Evolutionary conservation across 1,284 basidiomycete genomes (phyloP).

Genomic region (Lentinula novae-zelandiae): DNA sequence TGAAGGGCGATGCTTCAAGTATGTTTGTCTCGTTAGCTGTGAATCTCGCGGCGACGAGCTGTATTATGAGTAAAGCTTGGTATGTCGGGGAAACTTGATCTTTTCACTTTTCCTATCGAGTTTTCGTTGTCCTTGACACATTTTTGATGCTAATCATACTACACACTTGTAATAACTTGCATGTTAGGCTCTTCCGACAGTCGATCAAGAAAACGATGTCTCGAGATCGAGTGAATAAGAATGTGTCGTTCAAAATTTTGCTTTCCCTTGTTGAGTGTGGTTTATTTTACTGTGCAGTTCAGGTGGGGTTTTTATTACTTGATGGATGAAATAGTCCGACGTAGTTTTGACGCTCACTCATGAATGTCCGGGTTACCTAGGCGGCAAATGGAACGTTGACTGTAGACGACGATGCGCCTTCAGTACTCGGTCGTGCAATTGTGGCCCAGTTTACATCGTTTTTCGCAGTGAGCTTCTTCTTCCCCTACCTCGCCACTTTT

Average conservation of each 20-base stretch:
- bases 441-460: background rate
- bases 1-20: background rate
- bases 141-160: too few relatives aligned
- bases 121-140: too few relatives aligned
- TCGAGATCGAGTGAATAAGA: background rate
- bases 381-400: background rate
- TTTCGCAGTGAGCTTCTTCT: background rate
- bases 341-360: background rate
- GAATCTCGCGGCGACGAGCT: background rate
- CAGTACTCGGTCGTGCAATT: background rate
- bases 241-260: background rate
- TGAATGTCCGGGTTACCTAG: background rate
- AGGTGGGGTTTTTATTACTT: background rate
- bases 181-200: constrained; percentile 1
- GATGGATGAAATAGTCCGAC: background rate
- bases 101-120: too few relatives aligned
- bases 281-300: background rate
- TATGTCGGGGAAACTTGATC: background rate
- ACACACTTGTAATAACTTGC: too few relatives aligned
- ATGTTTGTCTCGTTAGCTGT: background rate
- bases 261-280: background rate
- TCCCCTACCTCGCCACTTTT: too few relatives aligned
- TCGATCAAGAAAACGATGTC: background rate
- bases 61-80: background rate
- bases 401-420: background rate